These are phyloP conservation scores for Stephania japonica DNA, from an alignment of 164 flowering plant genomes.

Conservation along the genomic window DNA sequence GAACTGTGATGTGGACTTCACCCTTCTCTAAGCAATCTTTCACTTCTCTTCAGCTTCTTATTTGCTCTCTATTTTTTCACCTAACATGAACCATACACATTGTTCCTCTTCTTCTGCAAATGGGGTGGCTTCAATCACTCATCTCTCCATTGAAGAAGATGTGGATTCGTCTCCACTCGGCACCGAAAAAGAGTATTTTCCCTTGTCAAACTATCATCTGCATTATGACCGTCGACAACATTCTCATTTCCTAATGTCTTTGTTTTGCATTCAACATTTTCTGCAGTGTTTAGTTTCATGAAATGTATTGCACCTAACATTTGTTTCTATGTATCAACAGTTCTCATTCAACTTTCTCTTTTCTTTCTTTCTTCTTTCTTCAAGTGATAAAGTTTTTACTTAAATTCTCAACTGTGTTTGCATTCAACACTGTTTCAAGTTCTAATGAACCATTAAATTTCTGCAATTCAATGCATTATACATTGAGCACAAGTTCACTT, in stretches of 20 bases:
- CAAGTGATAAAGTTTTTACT: too few relatives aligned
- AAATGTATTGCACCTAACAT: too few relatives aligned
- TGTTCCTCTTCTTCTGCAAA: conserved; percentile 16
- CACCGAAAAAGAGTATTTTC: conserved; percentile 33
- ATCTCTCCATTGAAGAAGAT: conserved; percentile 60
- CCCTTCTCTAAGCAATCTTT: conserved; percentile 55
- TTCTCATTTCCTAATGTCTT: background rate
- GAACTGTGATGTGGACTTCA: conserved; percentile 33
- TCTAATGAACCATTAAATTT: background rate
- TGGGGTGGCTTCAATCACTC: conserved; percentile 64
- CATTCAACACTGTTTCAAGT: background rate
- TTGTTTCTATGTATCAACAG: too few relatives aligned
- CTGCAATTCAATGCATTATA: background rate
- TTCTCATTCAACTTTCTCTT: too few relatives aligned
- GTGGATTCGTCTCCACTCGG: conserved; percentile 43
- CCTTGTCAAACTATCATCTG: background rate
- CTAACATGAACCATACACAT: conserved; percentile 6
- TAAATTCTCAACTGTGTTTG: background rate
- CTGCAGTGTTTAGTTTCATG: background rate
- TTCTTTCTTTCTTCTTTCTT: too few relatives aligned
- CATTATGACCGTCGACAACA: conserved; percentile 16
- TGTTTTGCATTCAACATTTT: background rate
- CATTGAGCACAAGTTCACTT: background rate
- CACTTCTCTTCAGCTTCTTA: conserved; percentile 13
- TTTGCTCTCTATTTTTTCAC: conserved; percentile 4